Percentiles rank a stretch among this genome's conserved stretches.
These are phyloP conservation scores for Magnolia sinica DNA, from an alignment of 164 flowering plant genomes.

Conservation along the genomic window DNA sequence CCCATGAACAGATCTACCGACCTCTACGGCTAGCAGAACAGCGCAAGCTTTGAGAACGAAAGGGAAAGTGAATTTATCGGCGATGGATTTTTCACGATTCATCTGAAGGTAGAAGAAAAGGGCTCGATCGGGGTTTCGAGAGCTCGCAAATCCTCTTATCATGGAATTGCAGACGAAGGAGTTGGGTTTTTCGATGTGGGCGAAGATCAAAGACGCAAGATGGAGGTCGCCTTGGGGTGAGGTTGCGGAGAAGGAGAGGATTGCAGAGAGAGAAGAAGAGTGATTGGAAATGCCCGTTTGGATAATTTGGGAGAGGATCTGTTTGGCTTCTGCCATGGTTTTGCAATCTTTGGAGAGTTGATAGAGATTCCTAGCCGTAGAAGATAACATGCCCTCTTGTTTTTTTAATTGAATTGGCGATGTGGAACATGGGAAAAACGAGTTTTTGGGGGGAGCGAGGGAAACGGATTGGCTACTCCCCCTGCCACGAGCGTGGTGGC, in stretches of 20 bases:
- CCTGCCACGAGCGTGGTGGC: neutral
- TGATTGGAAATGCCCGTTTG: conserved; percentile 10
- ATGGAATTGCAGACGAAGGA: conserved; percentile 15
- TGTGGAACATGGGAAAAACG: neutral
- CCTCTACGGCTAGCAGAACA: conserved; percentile 4
- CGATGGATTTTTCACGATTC: conserved; percentile 11
- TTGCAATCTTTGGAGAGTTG: conserved; percentile 17
- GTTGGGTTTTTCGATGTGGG: conserved; percentile 14
- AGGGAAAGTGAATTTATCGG: conserved; percentile 31
- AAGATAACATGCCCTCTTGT: neutral
- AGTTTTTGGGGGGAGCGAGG: neutral
- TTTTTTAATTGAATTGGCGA: neutral
- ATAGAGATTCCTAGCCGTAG: conserved; percentile 3
- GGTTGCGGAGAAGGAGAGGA: conserved; percentile 19
- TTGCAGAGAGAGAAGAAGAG: conserved; percentile 15
- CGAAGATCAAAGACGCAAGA: conserved; percentile 18
- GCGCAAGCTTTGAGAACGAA: conserved; percentile 34
- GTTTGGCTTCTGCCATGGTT: conserved; percentile 16
- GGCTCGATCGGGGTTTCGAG: conserved; percentile 9
- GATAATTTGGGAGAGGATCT: conserved; percentile 18
- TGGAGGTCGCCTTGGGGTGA: conserved; percentile 16
- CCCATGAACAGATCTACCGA: conserved; percentile 29
- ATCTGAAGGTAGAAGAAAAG: conserved; percentile 16
- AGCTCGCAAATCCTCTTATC: conserved; percentile 16
- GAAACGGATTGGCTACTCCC: neutral